These are phyloP conservation scores for Fusarium sp. DNA, from an alignment of 2,329 filamentous ascomycete genomes.

Conservation along the genomic window DNA sequence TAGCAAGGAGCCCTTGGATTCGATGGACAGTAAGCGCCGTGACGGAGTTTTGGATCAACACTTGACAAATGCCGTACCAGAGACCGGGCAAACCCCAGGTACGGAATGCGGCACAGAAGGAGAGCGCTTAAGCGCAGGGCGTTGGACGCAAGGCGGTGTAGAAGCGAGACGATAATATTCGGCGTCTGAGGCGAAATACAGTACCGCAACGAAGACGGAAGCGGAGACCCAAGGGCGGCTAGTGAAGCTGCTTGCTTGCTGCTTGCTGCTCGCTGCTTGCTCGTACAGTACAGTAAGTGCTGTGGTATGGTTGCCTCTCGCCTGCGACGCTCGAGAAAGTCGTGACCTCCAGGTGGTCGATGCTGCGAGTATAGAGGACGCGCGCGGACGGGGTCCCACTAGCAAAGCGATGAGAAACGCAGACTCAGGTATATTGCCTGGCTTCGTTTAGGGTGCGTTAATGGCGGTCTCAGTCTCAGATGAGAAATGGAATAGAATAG, in stretches of 20 bases:
- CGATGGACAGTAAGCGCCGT: constrained; percentile 42
- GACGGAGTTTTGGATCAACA: constrained; percentile 23
- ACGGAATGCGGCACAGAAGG: constrained; percentile 40
- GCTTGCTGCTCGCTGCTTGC: constrained; percentile 12
- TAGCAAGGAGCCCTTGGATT: constrained; percentile 16
- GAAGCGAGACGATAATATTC: constrained; percentile 25
- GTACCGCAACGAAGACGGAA: constrained; percentile 11
- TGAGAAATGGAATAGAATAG: constrained; percentile 16
- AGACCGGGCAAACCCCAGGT: constrained; percentile 22
- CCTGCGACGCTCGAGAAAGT: constrained; percentile 33
- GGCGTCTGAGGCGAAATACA: constrained; percentile 26
- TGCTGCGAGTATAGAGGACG: constrained; percentile 26
- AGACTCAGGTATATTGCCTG: constrained; percentile 3
- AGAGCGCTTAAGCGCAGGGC: constrained; percentile 38
- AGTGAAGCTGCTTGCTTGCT: constrained; percentile 24
- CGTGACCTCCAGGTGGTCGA: constrained; percentile 34
- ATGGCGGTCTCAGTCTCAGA: constrained; percentile 29
- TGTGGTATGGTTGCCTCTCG: constrained; percentile 9
- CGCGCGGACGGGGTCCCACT: constrained; percentile 18
- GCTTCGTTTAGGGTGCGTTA: constrained; percentile 19
- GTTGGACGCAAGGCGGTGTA: constrained; percentile 13
- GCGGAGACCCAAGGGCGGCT: constrained; percentile 34
- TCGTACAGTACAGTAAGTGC: not conserved
- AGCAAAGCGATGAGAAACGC: constrained; percentile 2
- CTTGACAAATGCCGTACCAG: constrained; percentile 38